These are phyloP conservation scores for Zygosaccharomyces pseudobailii DNA, from an alignment of 1,139 yeast genomes.

Conservation along the genomic window DNA sequence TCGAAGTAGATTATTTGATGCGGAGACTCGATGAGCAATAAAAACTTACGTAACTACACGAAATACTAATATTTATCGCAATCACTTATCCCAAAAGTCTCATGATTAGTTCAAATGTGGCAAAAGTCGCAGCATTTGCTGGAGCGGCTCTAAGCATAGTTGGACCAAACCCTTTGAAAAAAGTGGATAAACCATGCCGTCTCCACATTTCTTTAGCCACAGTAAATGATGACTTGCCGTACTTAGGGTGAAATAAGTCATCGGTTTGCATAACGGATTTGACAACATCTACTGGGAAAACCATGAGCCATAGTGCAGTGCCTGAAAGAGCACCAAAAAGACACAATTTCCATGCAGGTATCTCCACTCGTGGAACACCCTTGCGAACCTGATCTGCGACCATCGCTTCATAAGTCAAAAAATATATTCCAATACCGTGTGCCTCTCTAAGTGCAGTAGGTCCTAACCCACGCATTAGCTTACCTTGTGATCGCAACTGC, in stretches of 20 bases:
- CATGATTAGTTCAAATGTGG: slow-evolving; percentile 84
- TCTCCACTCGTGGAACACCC: slow-evolving; percentile 45
- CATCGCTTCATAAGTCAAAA: slow-evolving; percentile 82
- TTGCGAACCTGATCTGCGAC: slow-evolving; percentile 51
- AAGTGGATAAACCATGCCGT: slow-evolving; percentile 26
- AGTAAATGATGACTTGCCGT: slow-evolving; percentile 35
- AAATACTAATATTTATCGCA: neutral
- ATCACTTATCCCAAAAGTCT: slow-evolving; percentile 41
- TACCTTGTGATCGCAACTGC: slow-evolving; percentile 55
- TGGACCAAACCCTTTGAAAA: slow-evolving; percentile 34
- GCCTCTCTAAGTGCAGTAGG: slow-evolving; percentile 83
- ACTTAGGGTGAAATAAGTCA: slow-evolving; percentile 46
- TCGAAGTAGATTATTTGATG: slow-evolving; percentile 84
- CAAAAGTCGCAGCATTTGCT: slow-evolving; percentile 93
- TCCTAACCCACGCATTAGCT: slow-evolving; percentile 69
- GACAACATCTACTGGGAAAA: slow-evolving; percentile 80
- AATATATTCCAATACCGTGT: slow-evolving; percentile 84
- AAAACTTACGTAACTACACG: neutral
- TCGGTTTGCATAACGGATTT: slow-evolving; percentile 88
- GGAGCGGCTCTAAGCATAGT: slow-evolving; percentile 45
- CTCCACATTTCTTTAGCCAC: slow-evolving; percentile 48
- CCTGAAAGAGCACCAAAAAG: slow-evolving; percentile 83
- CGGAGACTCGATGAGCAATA: slow-evolving; percentile 62
- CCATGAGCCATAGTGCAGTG: slow-evolving; percentile 73
- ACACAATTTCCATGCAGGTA: slow-evolving; percentile 82